Evolutionary conservation across 768 basidiomycete genomes (phyloP), one percentile per base, ranked within the genome.

Genomic region (Auricularia sp.): DNA sequence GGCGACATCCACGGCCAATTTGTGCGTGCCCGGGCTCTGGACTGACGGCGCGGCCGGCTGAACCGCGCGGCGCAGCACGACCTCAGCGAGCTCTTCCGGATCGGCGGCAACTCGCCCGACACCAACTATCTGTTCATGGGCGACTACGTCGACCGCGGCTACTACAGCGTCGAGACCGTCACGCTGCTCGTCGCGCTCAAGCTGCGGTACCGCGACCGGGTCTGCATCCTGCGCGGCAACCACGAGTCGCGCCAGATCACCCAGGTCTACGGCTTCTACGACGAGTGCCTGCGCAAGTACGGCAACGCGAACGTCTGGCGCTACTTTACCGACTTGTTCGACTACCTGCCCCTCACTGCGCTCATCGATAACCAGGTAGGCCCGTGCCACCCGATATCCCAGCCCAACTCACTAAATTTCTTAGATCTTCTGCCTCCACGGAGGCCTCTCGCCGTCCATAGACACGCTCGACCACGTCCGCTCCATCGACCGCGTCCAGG

Each of bases 71-170:
- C 70, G 71, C 80, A 99, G 96, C 97, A 99, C 78, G 97, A 99
- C 81, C 90, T 99, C 64, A 96, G 94, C 65, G 97, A 99, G 76
- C 88, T 98, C 51, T 98, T 99, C 79, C 88, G 95, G 64, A 98
- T 98, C 74, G 97, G 97, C 63, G 97, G 97, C 62, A 96, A 97
- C 79, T 96, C 93, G 14, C 97, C 97, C 54, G 94, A 97, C 77
- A 99, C 97, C 69, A 99, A 98, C 79, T 99, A 99, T 77, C 89
- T 99, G 71, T 99, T 98, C 82, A 99, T 99, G 97, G 97, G 97
- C 35, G 97, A 99, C 81, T 99, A 98, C 75, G 97, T 98, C 71
- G 97, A 98, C 80, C 87, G 95, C 73, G 96, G 96, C 21, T 99
- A 98, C 82, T 98, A 98, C 79, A 97, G 94, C 21, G 96, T 99